Base-by-base conservation (phyloP, 2,329 filamentous ascomycete genomes). In the Aspergillus versicolor region DNA sequence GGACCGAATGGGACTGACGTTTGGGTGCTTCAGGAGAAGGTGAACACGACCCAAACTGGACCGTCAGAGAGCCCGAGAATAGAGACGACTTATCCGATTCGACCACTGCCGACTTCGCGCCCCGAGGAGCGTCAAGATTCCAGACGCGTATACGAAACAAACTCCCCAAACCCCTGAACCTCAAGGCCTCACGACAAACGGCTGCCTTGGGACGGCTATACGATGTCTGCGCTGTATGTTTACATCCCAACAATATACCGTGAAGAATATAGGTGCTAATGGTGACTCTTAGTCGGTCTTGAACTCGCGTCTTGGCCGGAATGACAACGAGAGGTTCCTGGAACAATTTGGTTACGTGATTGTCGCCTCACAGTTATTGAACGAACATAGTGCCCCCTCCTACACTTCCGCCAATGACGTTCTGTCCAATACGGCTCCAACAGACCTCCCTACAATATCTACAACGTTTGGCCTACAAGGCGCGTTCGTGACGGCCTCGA, bases 291-390 rank as follows among this genome's bases (percentile, higher is more conserved):
- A 75, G 73, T 68, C 68, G 12, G 67, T 67, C 11, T 54, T 75
- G 60, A 75, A 72, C 61, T 67, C 67, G 40, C 71, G 62, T 60
- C 82, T 96, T 61, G 88, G 90, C 54, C 83, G 88, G 63, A 86
- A 84, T 65, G 92, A 96, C 66, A 95, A 92, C 70, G 83, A 88
- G 64, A 88, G 87, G 63, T 96, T 97, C 68, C 82, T 96, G 58
- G 92, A 97, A 75, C 89, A 92, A 70, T 97, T 97, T 69, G 89
- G 92, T 62, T 97, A 97, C 75, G 89, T 90, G 21, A 90, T 97
- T 63, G 89, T 97, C 68, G 92, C 92, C 50, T 97, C 92, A 21
- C 92, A 96, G 71, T 82, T 97, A 13, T 81, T 97, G 41, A 91
- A 86, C 67, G 89, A 84, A 83, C 73, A 76, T 59, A 74, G 70